Evolutionary conservation across 2,329 filamentous ascomycete species (phyloP).

Genomic region (Trichophyton simii): DNA sequence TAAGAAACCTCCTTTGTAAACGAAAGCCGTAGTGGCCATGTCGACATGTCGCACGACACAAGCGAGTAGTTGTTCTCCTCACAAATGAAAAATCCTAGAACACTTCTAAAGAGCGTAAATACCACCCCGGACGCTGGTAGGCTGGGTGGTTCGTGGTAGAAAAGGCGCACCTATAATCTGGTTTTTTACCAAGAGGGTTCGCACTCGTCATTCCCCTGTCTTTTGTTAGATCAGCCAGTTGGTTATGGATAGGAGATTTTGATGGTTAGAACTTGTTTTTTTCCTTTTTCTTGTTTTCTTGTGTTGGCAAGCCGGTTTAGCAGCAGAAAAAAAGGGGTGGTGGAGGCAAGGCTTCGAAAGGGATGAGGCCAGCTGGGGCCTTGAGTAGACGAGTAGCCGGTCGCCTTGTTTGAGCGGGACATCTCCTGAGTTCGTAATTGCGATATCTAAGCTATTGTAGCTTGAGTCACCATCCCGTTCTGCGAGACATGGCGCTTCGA

Average conservation of each 20-base stretch:
- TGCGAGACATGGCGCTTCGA: conserved; percentile 13
- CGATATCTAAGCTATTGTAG: conserved; percentile 8
- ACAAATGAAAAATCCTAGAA: conserved; percentile 1
- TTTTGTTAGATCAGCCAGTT: conserved; percentile 1
- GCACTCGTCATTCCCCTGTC: background rate
- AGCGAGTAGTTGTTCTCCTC: background rate
- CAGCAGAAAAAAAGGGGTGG: background rate
- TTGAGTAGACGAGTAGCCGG: background rate
- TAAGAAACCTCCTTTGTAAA: background rate
- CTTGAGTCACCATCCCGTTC: conserved; percentile 12
- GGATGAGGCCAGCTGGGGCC: background rate
- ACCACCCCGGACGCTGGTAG: background rate
- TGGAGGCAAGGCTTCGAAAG: background rate
- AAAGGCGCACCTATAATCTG: background rate
- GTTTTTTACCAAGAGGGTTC: background rate
- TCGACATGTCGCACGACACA: background rate
- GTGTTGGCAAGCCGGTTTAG: background rate
- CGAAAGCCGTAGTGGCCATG: background rate
- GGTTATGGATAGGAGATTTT: background rate
- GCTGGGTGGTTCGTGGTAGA: background rate
- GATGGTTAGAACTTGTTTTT: conserved; percentile 1
- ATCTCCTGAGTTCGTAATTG: background rate
- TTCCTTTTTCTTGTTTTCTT: background rate
- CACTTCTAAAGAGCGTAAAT: background rate
- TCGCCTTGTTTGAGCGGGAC: background rate